phyloP scores from a whole-genome alignment of 768 basidiomycete genomes.

The Fibroporia radiculosa region DNA sequence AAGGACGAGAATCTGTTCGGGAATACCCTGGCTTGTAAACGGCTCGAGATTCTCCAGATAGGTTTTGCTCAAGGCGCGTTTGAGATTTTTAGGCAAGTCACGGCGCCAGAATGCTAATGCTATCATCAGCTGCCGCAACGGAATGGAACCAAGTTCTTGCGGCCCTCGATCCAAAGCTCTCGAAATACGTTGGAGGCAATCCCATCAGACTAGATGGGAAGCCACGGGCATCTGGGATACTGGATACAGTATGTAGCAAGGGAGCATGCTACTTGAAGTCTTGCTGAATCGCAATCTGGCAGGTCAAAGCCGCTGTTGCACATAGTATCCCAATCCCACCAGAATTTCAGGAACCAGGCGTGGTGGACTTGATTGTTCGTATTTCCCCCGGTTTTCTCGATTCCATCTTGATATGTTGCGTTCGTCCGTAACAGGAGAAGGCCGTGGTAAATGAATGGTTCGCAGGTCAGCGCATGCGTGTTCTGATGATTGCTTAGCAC shows the following conservation, averaged over 20 bases:
- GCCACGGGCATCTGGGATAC: slow-evolving; percentile 66
- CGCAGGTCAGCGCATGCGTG: slow-evolving; percentile 31
- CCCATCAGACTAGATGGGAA: slow-evolving; percentile 69
- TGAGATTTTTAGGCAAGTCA: background rate
- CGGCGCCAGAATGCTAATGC: background rate
- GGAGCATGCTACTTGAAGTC: no score
- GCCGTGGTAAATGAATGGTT: slow-evolving; percentile 80
- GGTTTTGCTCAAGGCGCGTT: slow-evolving; percentile 57
- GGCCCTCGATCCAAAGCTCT: slow-evolving; percentile 55
- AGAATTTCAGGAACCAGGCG: slow-evolving; percentile 59
- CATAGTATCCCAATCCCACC: slow-evolving; percentile 65
- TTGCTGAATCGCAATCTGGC: no score
- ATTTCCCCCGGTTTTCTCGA: background rate
- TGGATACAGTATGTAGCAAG: slow-evolving; percentile 49
- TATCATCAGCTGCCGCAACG: slow-evolving; percentile 48
- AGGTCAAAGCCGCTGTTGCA: slow-evolving; percentile 63
- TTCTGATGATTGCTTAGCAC: background rate
- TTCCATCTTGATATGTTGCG: background rate
- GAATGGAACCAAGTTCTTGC: slow-evolving; percentile 56
- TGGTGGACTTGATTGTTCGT: slow-evolving; percentile 47
- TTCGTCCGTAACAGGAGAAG: slow-evolving; percentile 39
- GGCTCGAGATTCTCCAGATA: slow-evolving; percentile 51
- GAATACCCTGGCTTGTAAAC: slow-evolving; percentile 62
- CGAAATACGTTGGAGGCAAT: slow-evolving; percentile 59
- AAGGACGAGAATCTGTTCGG: slow-evolving; percentile 67